Evolutionary conservation across 495 filamentous ascomycete genomes (phyloP), one percentile per base, ranked within the genome.

Genomic region (Aspergillus kassunensis): DNA sequence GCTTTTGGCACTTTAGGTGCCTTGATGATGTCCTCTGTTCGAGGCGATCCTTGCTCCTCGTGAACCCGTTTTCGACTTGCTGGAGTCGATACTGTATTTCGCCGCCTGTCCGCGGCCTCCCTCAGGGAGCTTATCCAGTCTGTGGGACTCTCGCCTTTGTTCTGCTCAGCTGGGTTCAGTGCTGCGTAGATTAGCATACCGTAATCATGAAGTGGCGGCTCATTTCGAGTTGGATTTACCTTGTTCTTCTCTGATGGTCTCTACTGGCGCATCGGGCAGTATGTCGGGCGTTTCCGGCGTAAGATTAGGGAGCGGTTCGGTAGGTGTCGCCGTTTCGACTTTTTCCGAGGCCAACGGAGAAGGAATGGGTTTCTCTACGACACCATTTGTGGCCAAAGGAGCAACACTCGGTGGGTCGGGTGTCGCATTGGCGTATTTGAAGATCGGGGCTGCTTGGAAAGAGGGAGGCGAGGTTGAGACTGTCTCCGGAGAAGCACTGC

Each of bases 51-150:
- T 21, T 47, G 54, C 27, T 66, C n/a, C n/a, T n/a, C 62, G 11
- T 49, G 18, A 8, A 53, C 35, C 24, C 69, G 54, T 49, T 70
- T 71, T 12, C 59, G 63, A 21, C 54, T 52, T 10, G 45, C 46
- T 24, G 51, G 54, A 29, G 45, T 55, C 27, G 40, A 36, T 20
- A 18, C 23, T 23, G 47, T 43, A n/a, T 54, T 42, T 50, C 61
- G 56, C 30, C 65, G 49, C 31, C 25, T 55, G 39, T 57, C 43
- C 21, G 56, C 61, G 18, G 56, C 48, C 42, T 60, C 56, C 25
- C 48, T 59, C 29, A 66, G 29, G 0, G 54, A 37, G 10, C 51
- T 35, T 30, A 59, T 33, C 68, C 63, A 71, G 12, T 53, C 55
- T 35, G 46, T 21, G 33, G 49, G 42, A 3, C 53, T 45, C 21